Conservation (phyloP, 2,329 filamentous ascomycete genomes). For the Ophiostoma ulmi region DNA sequence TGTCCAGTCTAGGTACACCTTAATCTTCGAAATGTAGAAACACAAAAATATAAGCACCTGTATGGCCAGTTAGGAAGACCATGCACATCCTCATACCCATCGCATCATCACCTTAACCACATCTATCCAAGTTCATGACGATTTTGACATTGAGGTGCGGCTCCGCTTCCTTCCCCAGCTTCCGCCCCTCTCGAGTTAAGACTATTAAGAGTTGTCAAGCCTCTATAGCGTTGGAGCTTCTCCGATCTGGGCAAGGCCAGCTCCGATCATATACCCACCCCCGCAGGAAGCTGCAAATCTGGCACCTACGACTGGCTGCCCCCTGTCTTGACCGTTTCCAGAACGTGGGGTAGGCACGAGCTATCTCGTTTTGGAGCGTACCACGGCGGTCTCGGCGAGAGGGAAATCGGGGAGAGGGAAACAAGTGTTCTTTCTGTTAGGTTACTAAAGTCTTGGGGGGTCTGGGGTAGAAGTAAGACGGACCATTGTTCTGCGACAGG, state of each 20-base stretch:
- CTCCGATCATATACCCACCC: background rate
- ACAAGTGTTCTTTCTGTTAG: background rate
- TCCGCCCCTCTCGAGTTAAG: background rate
- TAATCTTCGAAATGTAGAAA: background rate
- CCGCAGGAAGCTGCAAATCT: background rate
- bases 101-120: background rate
- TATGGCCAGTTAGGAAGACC: background rate
- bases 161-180: conserved; percentile 2
- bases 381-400: conserved; percentile 5
- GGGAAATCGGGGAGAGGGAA: background rate
- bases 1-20: background rate
- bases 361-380: conserved; percentile 2
- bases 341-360: conserved; percentile 1
- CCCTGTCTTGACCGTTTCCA: background rate
- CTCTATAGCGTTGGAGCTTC: background rate
- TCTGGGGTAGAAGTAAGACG: background rate
- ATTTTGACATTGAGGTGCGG: background rate
- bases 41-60: background rate
- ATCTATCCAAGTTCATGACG: background rate
- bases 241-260: background rate
- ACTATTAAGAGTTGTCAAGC: background rate
- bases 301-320: background rate
- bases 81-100: background rate
- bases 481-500: conserved; percentile 1
- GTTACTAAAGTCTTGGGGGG: no score